Evolutionary conservation across 2,329 filamentous ascomycete genomes (phyloP).

Genomic region (Nemania sp.): DNA sequence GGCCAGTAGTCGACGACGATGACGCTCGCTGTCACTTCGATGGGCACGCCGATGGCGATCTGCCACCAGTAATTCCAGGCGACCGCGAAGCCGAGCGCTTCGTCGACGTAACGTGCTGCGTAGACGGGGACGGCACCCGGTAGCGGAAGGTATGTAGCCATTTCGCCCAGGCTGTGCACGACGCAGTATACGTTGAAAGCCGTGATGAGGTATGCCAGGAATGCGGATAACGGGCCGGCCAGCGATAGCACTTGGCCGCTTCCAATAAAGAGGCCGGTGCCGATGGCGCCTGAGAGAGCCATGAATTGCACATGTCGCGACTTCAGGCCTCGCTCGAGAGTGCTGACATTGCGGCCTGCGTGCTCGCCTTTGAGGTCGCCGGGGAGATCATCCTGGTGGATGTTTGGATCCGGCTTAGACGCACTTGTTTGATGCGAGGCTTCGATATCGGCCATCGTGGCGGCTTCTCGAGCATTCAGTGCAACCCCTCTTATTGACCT

Average conservation of each 20-base stretch:
- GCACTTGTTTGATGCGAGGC: slow-evolving; percentile 17
- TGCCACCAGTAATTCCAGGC: slow-evolving; percentile 58
- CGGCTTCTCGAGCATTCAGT: background rate
- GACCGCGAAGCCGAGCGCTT: slow-evolving; percentile 51
- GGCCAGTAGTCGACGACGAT: slow-evolving; percentile 52
- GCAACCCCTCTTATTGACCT: too few relatives aligned
- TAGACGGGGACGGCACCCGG: slow-evolving; percentile 57
- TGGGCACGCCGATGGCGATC: slow-evolving; percentile 52
- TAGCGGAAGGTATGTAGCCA: slow-evolving; percentile 64
- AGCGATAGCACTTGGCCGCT: slow-evolving; percentile 49
- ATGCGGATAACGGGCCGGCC: slow-evolving; percentile 46
- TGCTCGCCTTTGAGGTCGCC: slow-evolving; percentile 32
- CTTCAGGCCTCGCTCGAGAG: slow-evolving; percentile 44
- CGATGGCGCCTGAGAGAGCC: slow-evolving; percentile 53
- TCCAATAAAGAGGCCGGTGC: slow-evolving; percentile 50
- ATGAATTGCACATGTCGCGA: slow-evolving; percentile 50
- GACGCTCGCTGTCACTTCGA: slow-evolving; percentile 51
- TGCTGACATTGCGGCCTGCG: slow-evolving; percentile 40
- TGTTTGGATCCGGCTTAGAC: slow-evolving; percentile 14
- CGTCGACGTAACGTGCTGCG: slow-evolving; percentile 52
- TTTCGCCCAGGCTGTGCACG: slow-evolving; percentile 56
- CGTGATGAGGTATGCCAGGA: slow-evolving; percentile 48
- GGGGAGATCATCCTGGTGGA: slow-evolving; percentile 24
- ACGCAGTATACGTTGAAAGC: slow-evolving; percentile 54
- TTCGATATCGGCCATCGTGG: slow-evolving; percentile 34